These are phyloP conservation scores for Wickerhamomyces xylosicus DNA, from an alignment of 805 yeast species.

Conservation along the genomic window DNA sequence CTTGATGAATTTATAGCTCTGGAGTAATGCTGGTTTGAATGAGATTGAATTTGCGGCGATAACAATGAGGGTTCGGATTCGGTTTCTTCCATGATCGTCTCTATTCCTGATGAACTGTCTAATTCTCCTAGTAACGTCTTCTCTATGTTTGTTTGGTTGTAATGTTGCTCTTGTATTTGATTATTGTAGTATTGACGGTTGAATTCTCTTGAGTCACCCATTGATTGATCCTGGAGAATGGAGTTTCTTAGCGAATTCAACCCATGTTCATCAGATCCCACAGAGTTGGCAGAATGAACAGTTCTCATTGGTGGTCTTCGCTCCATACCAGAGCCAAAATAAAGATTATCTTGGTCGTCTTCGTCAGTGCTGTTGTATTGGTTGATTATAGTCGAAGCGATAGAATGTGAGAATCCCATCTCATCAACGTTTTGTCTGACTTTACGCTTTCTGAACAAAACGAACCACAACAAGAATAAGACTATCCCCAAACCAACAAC, in stretches of 20 bases:
- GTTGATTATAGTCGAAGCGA: constrained; percentile 17
- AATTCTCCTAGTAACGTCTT: neutral
- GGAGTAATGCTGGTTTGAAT: neutral
- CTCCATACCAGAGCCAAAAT: neutral
- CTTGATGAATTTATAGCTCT: constrained; percentile 3
- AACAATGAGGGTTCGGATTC: constrained; percentile 8
- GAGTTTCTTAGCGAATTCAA: constrained; percentile 7
- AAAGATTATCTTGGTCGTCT: constrained; percentile 1
- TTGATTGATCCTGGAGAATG: constrained; percentile 10
- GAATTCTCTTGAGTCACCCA: constrained; percentile 2
- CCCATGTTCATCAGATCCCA: constrained; percentile 5
- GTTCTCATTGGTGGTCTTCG: neutral
- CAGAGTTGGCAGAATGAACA: constrained; percentile 1
- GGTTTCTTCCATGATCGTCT: constrained; percentile 19
- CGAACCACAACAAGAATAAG: constrained; percentile 9
- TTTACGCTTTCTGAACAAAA: constrained; percentile 6
- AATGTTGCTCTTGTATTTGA: constrained; percentile 4
- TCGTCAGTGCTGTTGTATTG: constrained; percentile 2
- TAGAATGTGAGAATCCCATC: constrained; percentile 18
- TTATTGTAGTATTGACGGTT: constrained; percentile 1
- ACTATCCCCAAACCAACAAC: constrained; percentile 12
- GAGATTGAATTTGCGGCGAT: neutral
- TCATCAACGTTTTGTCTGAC: constrained; percentile 3
- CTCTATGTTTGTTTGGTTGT: neutral
- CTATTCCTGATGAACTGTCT: constrained; percentile 10